Evolutionary conservation across 179 eudicot genomes (phyloP).

Genomic region (Silene noctiflora): DNA sequence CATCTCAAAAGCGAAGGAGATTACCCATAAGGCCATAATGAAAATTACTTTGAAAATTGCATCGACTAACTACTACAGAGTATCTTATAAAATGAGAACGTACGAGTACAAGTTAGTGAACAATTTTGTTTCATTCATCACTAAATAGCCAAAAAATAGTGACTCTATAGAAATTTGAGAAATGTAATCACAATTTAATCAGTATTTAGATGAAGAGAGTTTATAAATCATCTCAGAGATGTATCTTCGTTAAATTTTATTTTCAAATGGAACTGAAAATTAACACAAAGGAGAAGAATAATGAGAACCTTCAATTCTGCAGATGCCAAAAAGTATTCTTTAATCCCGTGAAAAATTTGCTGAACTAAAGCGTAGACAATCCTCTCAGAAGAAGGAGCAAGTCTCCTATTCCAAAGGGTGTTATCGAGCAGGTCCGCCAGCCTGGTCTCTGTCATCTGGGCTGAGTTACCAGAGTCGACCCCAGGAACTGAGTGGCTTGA

Average conservation of each 20-base stretch:
- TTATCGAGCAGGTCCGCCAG: conserved; percentile 91
- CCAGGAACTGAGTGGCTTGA: conserved; percentile 55
- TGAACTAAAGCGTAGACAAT: conserved; percentile 95
- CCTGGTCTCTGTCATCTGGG: conserved; percentile 82
- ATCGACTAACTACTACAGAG: too few relatives aligned
- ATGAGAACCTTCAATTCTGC: conserved; percentile 75
- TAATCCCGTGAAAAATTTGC: conserved; percentile 95
- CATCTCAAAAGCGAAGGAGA: background rate
- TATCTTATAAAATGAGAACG: background rate
- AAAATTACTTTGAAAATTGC: background rate
- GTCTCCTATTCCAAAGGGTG: conserved; percentile 95
- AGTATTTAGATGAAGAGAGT: background rate
- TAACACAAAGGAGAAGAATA: background rate
- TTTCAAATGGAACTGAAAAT: background rate
- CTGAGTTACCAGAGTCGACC: conserved; percentile 47
- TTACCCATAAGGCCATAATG: background rate
- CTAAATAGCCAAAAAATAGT: too few relatives aligned
- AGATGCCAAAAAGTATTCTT: conserved; percentile 95
- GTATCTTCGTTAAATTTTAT: too few relatives aligned
- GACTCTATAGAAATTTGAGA: too few relatives aligned
- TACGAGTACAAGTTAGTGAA: background rate
- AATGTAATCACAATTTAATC: background rate
- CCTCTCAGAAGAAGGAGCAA: conserved; percentile 97
- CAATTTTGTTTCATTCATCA: too few relatives aligned
- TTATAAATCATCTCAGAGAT: background rate